Base-by-base conservation (phyloP, 2,329 filamentous ascomycete species). In the Monosporascus sp. region DNA sequence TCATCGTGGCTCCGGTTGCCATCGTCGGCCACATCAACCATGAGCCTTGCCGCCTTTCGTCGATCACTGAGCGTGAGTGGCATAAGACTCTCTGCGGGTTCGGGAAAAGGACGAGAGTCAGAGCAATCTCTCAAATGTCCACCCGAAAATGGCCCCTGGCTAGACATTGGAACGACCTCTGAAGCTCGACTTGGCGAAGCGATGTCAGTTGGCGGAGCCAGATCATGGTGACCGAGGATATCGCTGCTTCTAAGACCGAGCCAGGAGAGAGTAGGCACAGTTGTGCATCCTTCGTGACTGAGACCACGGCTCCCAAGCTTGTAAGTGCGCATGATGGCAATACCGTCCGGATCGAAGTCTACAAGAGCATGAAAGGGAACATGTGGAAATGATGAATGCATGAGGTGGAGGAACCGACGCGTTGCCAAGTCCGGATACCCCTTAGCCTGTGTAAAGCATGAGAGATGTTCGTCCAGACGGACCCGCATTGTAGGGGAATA, bases 391-490 rank as follows among this genome's bases (percentile, higher is more conserved):
- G 66, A 68, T 0, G 60, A 65, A 38, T 79, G 75, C 1, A 90
- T 51, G 14, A 74, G 65, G 42, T 77, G 75, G 1, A 93, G 70
- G 50, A 93, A 85, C 17, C 77, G 76, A 7, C 87, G 76, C 0
- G 88, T 90, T 1, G 80, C 77, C 47, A 93, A 72, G 60, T 94
- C 90, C 0, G 90, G 89, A 62, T 90, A 94, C 2, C 90, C 90
- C 74, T 92, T 94, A 1, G 84, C 89, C 86, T 90, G 50, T 4
- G 36, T 22, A 6, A 17, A 20, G 3, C 2, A 57, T 62, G 25
- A 60, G 22, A 38, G n/a, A 17, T 25, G 42, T 55, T 9, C 20
- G 39, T 7, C 25, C 6, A 37, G 8, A 38, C 3, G 24, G 27
- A 9, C 17, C 14, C 22, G 2, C 18, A 20, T 5, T 11, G 4